phyloP scores from a whole-genome alignment of 2,329 filamentous ascomycete species.

The Akanthomyces uredinophilus region DNA sequence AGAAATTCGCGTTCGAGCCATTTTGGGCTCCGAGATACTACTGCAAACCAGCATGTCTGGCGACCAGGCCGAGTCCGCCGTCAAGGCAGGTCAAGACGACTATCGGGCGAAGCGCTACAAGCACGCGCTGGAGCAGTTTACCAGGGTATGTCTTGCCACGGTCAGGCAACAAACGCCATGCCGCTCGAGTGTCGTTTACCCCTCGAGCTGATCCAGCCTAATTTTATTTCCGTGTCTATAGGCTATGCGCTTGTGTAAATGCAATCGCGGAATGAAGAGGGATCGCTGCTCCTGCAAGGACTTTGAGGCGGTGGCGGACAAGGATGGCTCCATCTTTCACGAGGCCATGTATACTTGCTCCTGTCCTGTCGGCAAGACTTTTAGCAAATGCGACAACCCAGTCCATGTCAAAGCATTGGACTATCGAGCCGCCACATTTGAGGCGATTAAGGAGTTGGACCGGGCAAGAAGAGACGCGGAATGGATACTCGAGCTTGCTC shows the following conservation, averaged over 20 bases:
- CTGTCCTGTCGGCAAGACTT: constrained; percentile 32
- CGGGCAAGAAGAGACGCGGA: constrained; percentile 36
- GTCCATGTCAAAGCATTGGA: constrained; percentile 37
- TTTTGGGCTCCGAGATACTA: neutral
- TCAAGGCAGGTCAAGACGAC: constrained; percentile 28
- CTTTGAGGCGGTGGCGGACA: constrained; percentile 29
- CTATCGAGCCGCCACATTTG: constrained; percentile 36
- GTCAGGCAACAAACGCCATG: neutral
- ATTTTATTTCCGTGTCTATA: constrained; percentile 13
- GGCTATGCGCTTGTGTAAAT: constrained; percentile 34
- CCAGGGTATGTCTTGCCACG: constrained; percentile 23
- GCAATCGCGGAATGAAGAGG: constrained; percentile 29
- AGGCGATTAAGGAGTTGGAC: constrained; percentile 32
- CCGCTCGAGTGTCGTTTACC: neutral
- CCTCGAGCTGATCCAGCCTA: neutral
- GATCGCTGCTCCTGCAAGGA: constrained; percentile 36
- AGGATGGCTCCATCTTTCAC: constrained; percentile 34
- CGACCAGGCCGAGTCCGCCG: constrained; percentile 22
- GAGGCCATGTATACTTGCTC: constrained; percentile 38
- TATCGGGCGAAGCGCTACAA: constrained; percentile 32
- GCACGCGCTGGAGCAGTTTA: constrained; percentile 33
- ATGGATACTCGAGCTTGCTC: constrained; percentile 39
- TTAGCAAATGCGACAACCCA: constrained; percentile 34
- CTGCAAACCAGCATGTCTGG: neutral
- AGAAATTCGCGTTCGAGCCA: neutral